Conservation (phyloP, 768 basidiomycete species). For the Suillus alpinus region DNA sequence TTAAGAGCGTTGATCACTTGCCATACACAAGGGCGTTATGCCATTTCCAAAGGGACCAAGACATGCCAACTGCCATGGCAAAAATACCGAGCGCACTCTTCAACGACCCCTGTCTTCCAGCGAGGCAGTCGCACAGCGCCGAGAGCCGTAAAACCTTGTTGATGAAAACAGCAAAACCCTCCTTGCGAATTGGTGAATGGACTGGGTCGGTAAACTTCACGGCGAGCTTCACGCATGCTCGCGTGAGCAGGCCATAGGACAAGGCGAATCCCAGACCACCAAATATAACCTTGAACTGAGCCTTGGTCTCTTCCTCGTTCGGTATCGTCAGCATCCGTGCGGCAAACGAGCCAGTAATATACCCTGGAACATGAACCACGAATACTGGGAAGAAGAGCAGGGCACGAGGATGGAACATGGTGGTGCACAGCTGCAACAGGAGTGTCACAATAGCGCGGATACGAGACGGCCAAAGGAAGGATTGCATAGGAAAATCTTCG, state of each 20-base stretch:
- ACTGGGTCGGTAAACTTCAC: background rate
- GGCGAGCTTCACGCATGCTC: background rate
- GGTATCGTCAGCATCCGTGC: constrained; percentile 40
- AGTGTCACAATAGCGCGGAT: constrained; percentile 27
- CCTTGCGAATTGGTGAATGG: background rate
- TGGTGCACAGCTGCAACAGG: constrained; percentile 33
- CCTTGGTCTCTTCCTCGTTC: constrained; percentile 63
- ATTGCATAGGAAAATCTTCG: constrained; percentile 1
- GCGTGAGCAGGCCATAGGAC: constrained; percentile 4
- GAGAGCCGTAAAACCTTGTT: background rate
- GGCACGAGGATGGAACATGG: constrained; percentile 42
- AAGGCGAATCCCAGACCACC: constrained; percentile 38
- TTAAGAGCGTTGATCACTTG: constrained; percentile 15
- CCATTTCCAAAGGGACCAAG: constrained; percentile 41
- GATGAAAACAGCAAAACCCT: background rate
- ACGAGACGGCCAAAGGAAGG: constrained; percentile 17
- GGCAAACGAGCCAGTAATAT: constrained; percentile 45
- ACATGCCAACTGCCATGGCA: constrained; percentile 19
- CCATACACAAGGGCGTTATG: constrained; percentile 42
- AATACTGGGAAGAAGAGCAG: constrained; percentile 42
- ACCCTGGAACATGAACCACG: constrained; percentile 56
- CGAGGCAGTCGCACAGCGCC: background rate
- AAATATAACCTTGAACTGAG: constrained; percentile 69
- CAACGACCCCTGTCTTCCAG: background rate
- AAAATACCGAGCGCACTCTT: constrained; percentile 14